Base-by-base conservation (phyloP, 306 rosid genomes). In the Oemleria cerasiformis region DNA sequence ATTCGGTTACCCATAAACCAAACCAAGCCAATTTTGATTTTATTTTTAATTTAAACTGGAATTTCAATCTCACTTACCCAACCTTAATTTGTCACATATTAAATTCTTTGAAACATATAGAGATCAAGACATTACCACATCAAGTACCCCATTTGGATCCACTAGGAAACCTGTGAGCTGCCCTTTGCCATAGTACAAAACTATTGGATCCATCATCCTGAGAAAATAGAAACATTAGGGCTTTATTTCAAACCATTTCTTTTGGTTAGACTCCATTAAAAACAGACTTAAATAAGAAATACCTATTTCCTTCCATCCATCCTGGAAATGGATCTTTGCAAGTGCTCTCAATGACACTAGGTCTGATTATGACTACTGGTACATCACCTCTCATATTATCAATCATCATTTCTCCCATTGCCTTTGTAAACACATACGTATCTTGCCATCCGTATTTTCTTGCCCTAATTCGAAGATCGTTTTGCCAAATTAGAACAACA, bases 301-400 rank as follows among this genome's bases (percentile, higher is more conserved):
- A 86, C 99, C 99, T 86, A 65, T 89, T 94, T 79, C 97, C 99
- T 86, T 94, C 96, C 96, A 94, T 94, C 99, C 97, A 91, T 6
- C 99, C 97, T 30, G 96, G 92, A 76, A 94, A 94, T 70, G 99
- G 97, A 57, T 94, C 90, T 75, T 73, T 89, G 76, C 73, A 82
- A 84, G 97, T 94, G 83, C 99, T 94, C 36, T 94, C 99, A 47
- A 94, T 91, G n/a, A 94, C 96, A 58, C 99, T 94, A 2, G 99
- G 99, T 59, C 97, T 45, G 57, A 94, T 86, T 56, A 94, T 85
- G 62, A 92, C 92, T 50, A 91, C 90, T 1, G 99, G 99, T 68
- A 86, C 16, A 38, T 89, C 97, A 43, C 84, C 97, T 76, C 96
- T 91, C 88, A 91, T 59, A 23, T 81, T 80, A 74, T 91, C 91